Evolutionary conservation across 1,284 basidiomycete species (phyloP).

Genomic region (Ceratobasidium papillatum): DNA sequence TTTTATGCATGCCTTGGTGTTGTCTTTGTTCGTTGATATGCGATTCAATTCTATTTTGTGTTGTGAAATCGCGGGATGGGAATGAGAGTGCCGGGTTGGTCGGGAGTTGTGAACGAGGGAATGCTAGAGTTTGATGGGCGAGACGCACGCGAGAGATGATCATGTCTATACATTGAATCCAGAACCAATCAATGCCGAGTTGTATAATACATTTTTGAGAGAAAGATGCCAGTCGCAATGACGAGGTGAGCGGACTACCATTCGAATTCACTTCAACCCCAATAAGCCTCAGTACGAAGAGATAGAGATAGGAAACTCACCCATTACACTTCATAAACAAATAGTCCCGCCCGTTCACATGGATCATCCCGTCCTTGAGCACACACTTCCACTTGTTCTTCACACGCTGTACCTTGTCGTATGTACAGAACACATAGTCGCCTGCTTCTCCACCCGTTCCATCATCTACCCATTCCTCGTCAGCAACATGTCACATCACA

Average conservation of each 20-base stretch:
- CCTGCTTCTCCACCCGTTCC: constrained; percentile 76
- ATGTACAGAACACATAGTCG: constrained; percentile 98
- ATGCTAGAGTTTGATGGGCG: not conserved
- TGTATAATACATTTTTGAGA: constrained; percentile 11
- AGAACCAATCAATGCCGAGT: constrained; percentile 11
- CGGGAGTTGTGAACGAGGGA: too few relatives aligned
- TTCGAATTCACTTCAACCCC: constrained; percentile 46
- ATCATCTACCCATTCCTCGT: constrained; percentile 67
- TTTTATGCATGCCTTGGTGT: too few relatives aligned
- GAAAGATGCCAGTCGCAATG: not conserved
- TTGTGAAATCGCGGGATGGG: not conserved
- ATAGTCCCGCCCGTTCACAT: constrained; percentile 96
- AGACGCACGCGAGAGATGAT: not conserved
- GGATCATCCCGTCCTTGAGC: constrained; percentile 98
- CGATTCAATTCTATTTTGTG: too few relatives aligned
- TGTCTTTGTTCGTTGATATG: too few relatives aligned
- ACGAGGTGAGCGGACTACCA: constrained; percentile 41
- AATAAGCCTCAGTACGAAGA: not conserved
- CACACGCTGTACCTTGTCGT: constrained; percentile 98
- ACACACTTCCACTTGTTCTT: constrained; percentile 99
- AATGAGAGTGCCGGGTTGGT: too few relatives aligned
- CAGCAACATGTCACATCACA: constrained; percentile 48
- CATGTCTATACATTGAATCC: constrained; percentile 6
- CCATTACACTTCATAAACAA: constrained; percentile 95
- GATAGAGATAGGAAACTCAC: constrained; percentile 55